phyloP scores from a whole-genome alignment of 2,329 filamentous ascomycete species.

The Nannizzia gypsea region DNA sequence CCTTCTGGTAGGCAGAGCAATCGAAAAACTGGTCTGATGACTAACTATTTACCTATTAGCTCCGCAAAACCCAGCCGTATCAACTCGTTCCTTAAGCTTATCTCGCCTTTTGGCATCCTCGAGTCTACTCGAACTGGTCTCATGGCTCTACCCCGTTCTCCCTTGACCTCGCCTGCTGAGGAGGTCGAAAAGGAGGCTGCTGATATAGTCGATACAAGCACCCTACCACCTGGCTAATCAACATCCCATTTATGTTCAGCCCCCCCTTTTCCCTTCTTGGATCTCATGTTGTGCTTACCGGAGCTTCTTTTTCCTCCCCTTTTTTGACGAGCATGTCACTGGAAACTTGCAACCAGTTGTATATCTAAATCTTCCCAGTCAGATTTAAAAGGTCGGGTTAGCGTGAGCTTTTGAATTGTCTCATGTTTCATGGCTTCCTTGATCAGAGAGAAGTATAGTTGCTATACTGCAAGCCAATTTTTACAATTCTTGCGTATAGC shows the following conservation, averaged over 20 bases:
- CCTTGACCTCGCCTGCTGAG: constrained; percentile 63
- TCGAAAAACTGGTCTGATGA: constrained; percentile 14
- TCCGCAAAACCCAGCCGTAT: constrained; percentile 90
- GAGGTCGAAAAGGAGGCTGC: constrained; percentile 75
- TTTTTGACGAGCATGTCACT: background rate
- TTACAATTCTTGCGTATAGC: too few species aligned
- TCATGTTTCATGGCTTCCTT: background rate
- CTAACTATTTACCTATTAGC: constrained; percentile 31
- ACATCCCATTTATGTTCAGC: background rate
- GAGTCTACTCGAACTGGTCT: constrained; percentile 92
- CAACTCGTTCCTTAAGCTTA: constrained; percentile 93
- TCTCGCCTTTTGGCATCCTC: constrained; percentile 87
- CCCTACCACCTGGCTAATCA: constrained; percentile 73
- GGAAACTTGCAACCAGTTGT: background rate
- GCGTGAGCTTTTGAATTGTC: background rate
- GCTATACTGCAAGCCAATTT: background rate
- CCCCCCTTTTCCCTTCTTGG: constrained; percentile 9
- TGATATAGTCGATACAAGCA: constrained; percentile 87
- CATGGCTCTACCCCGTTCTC: constrained; percentile 91
- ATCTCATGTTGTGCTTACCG: background rate
- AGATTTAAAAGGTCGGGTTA: background rate
- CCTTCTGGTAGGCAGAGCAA: constrained; percentile 11
- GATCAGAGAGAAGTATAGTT: background rate
- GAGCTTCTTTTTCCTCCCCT: background rate
- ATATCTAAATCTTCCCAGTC: background rate